Percentiles rank a stretch among this genome's conserved stretches.
Conservation (phyloP, 495 filamentous ascomycete genomes). For the Penicillium angulare region DNA sequence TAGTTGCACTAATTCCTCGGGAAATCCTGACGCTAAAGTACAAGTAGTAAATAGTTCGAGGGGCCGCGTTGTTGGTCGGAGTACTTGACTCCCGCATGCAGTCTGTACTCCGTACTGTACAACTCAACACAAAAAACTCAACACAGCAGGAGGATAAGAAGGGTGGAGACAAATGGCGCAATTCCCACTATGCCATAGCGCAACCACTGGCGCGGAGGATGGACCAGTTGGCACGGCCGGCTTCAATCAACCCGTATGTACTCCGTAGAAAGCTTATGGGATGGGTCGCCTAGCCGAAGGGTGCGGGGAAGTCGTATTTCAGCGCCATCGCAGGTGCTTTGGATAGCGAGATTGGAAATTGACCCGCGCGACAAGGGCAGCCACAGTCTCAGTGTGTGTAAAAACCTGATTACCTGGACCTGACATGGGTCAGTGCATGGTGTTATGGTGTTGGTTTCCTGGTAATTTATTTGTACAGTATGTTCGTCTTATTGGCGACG, state of each 20-base stretch:
- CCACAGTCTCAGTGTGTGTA: neutral
- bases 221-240: neutral
- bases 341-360: conserved; percentile 2
- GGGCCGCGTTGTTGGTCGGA: no score
- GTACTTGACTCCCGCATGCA: no score
- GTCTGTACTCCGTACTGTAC: no score
- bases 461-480: neutral
- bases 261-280: neutral
- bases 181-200: conserved; percentile 1
- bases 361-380: conserved; percentile 13
- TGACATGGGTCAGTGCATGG: no score
- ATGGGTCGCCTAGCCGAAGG: conserved; percentile 13
- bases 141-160: neutral
- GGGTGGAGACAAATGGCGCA: neutral
- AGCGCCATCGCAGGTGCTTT: neutral
- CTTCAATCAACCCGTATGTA: neutral
- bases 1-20: no score
- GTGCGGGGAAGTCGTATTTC: conserved; percentile 18
- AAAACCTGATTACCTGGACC: no score
- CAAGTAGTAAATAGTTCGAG: no score
- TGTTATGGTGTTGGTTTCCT: neutral
- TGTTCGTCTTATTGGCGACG: neutral
- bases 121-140: no score
- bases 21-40: no score
- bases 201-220: neutral